Percentiles rank a stretch among this genome's conserved stretches.
These are phyloP conservation scores for Mesotaenium endlicherianum DNA, from an alignment of 139 green algal species.

Conservation along the genomic window DNA sequence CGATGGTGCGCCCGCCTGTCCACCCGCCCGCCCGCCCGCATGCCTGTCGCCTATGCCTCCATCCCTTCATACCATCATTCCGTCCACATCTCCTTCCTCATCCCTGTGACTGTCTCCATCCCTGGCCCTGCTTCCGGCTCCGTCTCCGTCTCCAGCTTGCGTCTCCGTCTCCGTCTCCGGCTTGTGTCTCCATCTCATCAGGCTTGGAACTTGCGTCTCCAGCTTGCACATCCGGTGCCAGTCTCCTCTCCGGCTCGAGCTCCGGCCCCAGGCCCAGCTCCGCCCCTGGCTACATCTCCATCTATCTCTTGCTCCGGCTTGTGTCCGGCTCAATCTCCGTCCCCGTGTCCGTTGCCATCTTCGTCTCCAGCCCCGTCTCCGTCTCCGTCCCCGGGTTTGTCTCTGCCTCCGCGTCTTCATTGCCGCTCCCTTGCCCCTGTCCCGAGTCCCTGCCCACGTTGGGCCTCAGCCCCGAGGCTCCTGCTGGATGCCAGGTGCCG, in stretches of 20 bases:
- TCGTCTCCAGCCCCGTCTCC: no score
- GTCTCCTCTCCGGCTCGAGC: not conserved
- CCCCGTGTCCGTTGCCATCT: not conserved
- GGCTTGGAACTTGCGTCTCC: not conserved
- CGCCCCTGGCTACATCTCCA: not conserved
- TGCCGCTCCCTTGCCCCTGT: no score
- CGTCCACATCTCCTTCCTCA: conserved; percentile 3
- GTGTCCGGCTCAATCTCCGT: not conserved
- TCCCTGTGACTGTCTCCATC: not conserved
- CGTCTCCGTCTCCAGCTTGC: not conserved
- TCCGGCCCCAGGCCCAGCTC: no score
- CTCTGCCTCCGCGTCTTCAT: no score
- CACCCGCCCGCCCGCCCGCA: not conserved
- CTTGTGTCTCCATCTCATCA: not conserved
- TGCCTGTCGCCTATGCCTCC: not conserved
- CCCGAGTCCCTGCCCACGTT: no score
- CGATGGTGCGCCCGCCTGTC: conserved; percentile 19
- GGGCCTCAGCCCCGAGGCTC: no score
- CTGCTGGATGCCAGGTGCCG: no score
- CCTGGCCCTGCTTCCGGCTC: not conserved
- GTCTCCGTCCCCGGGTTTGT: no score
- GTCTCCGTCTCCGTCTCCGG: not conserved
- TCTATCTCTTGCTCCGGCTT: not conserved
- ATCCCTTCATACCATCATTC: not conserved
- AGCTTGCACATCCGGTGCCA: no score